Evolutionary conservation across 805 yeast genomes (phyloP).

Genomic region (Grigorovia jiainica): DNA sequence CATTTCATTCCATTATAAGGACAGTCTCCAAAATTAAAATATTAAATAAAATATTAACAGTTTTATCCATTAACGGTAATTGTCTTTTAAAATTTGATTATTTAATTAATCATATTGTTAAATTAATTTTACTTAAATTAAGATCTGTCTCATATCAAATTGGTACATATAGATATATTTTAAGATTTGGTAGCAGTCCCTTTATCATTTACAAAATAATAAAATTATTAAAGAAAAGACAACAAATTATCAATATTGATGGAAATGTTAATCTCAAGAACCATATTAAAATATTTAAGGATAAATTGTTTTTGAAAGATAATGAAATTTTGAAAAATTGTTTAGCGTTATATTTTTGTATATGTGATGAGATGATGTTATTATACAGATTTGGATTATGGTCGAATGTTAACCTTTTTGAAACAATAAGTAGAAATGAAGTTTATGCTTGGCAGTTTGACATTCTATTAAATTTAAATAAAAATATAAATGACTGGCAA

Average conservation of each 20-base stretch:
- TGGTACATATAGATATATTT: conserved; percentile 42
- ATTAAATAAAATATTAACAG: not conserved
- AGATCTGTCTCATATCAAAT: not conserved
- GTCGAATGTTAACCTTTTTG: conserved; percentile 19
- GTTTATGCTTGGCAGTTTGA: conserved; percentile 62
- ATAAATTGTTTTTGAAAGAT: not conserved
- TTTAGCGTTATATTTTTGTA: conserved; percentile 49
- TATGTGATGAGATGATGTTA: conserved; percentile 49
- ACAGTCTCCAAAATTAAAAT: not conserved
- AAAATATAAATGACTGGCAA: conserved; percentile 35
- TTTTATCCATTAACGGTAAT: conserved; percentile 19
- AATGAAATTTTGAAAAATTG: conserved; percentile 29
- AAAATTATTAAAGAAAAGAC: conserved; percentile 29
- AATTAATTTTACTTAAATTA: not conserved
- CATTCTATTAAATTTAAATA: conserved; percentile 49
- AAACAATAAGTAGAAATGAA: conserved; percentile 46
- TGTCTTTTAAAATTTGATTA: conserved; percentile 16
- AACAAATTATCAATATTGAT: conserved; percentile 4
- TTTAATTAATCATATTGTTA: not conserved
- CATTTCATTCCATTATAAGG: not conserved
- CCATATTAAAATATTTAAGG: conserved; percentile 9
- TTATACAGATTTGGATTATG: conserved; percentile 39
- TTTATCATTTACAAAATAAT: conserved; percentile 36
- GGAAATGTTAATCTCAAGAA: too few species aligned
- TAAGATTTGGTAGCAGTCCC: conserved; percentile 66